phyloP scores from a whole-genome alignment of 164 flowering plant species.

The Brasenia schreberi region DNA sequence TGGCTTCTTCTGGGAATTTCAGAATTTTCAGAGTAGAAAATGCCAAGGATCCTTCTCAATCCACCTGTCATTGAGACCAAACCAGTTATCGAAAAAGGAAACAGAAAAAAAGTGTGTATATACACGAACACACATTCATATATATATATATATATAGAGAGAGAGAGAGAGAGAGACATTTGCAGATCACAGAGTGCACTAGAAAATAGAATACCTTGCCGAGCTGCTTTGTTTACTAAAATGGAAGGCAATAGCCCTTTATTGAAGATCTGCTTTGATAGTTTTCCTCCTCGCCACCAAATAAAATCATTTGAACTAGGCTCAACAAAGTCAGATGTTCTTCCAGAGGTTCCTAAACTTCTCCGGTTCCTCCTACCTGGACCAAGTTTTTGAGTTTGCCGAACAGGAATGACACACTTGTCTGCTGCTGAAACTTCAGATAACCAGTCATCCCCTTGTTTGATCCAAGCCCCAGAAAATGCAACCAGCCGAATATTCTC shows the following conservation, averaged over 20 bases:
- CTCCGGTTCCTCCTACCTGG: constrained; percentile 44
- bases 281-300: constrained; percentile 85
- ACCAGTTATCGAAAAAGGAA: neutral
- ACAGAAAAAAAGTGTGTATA: neutral
- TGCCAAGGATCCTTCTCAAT: constrained; percentile 41
- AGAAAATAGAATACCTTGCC: constrained; percentile 41
- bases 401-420: constrained; percentile 22
- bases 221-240: constrained; percentile 52
- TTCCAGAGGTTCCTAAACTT: constrained; percentile 30
- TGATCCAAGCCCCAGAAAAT: constrained; percentile 73
- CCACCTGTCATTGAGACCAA: constrained; percentile 46
- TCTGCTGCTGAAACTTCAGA: constrained; percentile 33
- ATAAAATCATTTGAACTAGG: constrained; percentile 20
- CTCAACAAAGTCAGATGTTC: constrained; percentile 16
- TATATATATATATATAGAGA: neutral
- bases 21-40: constrained; percentile 53
- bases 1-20: constrained; percentile 77
- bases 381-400: constrained; percentile 47
- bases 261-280: constrained; percentile 46
- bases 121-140: neutral
- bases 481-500: constrained; percentile 50
- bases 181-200: neutral
- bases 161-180: neutral
- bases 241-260: constrained; percentile 50
- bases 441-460: constrained; percentile 54